phyloP scores from a whole-genome alignment of 208 protist genomes.

The Strigomonas culicis region DNA sequence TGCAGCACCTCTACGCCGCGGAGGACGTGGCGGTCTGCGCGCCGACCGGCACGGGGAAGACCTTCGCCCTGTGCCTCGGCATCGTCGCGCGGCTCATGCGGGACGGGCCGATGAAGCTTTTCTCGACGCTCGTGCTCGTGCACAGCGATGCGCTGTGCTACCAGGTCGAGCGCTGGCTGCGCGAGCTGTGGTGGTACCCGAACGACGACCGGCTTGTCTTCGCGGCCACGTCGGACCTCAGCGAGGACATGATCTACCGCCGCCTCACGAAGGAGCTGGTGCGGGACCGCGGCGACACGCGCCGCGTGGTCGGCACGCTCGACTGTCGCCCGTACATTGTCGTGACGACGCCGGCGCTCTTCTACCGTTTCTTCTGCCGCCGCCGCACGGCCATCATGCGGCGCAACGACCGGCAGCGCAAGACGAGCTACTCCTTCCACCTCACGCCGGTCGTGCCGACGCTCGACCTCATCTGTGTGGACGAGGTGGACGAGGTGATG shows the following conservation, averaged over 20 bases:
- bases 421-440: conserved; percentile 52
- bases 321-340: conserved; percentile 83
- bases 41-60: conserved; percentile 89
- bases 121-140: conserved; percentile 77
- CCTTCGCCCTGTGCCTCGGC: conserved; percentile 81
- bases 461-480: conserved; percentile 79
- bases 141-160: conserved; percentile 70
- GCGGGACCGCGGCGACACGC: conserved; percentile 25
- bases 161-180: conserved; percentile 82
- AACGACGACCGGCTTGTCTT: conserved; percentile 83
- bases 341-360: conserved; percentile 70
- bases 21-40: conserved; percentile 86
- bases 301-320: conserved; percentile 33
- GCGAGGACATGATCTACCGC: conserved; percentile 59
- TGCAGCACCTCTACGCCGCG: conserved; percentile 83
- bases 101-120: conserved; percentile 83
- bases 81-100: conserved; percentile 83
- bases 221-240: conserved; percentile 57
- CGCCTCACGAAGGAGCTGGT: conserved; percentile 63
- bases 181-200: conserved; percentile 87
- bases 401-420: conserved; percentile 37
- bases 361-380: conserved; percentile 69
- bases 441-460: conserved; percentile 67
- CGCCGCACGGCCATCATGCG: conserved; percentile 39
- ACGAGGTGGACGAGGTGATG: conserved; percentile 88